Percentiles rank a stretch among this genome's conserved stretches.
Evolutionary conservation across 139 green algal genomes (phyloP).

Genomic region (Picochlorum sp.): DNA sequence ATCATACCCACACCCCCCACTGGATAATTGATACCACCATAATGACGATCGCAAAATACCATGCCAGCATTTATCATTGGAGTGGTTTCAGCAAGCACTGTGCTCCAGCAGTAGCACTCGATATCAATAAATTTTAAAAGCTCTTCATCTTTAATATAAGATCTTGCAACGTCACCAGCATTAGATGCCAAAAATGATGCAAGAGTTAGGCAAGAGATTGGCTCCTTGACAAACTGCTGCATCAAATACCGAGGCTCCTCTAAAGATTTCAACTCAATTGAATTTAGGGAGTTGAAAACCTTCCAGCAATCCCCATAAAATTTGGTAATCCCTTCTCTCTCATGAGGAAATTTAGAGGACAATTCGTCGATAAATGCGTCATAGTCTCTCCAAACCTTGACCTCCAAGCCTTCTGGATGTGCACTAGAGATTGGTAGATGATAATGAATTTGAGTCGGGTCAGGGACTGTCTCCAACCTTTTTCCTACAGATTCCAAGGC

Average conservation of each 20-base stretch:
- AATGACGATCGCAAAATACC: constrained; percentile 81
- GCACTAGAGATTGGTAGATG: constrained; percentile 61
- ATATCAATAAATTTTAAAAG: constrained; percentile 92
- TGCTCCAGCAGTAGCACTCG: constrained; percentile 94
- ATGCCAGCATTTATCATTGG: constrained; percentile 94
- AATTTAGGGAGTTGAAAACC: constrained; percentile 77
- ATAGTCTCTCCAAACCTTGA: constrained; percentile 81
- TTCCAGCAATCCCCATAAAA: constrained; percentile 94
- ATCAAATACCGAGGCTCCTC: constrained; percentile 90
- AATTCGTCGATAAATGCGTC: constrained; percentile 85
- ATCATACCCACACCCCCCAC: constrained; percentile 80
- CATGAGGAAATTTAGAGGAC: constrained; percentile 66
- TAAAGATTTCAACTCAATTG: constrained; percentile 84
- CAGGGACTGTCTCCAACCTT: constrained; percentile 69
- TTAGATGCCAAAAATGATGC: constrained; percentile 71
- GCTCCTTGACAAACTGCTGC: constrained; percentile 50
- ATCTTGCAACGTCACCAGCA: constrained; percentile 71
- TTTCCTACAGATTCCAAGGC: constrained; percentile 72
- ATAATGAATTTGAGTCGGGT: constrained; percentile 91
- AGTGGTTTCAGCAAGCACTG: constrained; percentile 75
- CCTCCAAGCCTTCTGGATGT: constrained; percentile 60
- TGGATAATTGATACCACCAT: constrained; percentile 95
- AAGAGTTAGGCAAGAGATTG: constrained; percentile 71
- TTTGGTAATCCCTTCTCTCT: constrained; percentile 63
- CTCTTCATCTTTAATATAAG: constrained; percentile 78